Base-by-base conservation (phyloP, 495 filamentous ascomycete species). In the Poronia punctata region DNA sequence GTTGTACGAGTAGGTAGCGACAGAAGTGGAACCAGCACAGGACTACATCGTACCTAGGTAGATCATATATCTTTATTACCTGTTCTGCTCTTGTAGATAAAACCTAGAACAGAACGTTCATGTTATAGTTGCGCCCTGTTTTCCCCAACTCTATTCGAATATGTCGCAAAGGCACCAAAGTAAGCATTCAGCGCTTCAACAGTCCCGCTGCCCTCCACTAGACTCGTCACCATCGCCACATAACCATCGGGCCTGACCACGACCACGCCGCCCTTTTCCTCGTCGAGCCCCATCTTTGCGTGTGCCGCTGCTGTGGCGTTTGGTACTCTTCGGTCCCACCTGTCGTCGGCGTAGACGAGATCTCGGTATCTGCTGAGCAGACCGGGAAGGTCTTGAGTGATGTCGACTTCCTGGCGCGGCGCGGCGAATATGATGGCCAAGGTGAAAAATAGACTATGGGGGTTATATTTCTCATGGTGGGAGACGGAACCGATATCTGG, bases 161-260 rank as follows among this genome's bases (percentile, higher is more conserved):
- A 63, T n/a, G n/a, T n/a, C n/a, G n/a, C n/a, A 39, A 95, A 86
- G 6, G 81, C 61, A 22, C 71, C 68, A 63, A 95, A 95, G 65
- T 92, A 95, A 35, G 68, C 72, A 50, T 95, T 83, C 47, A 95
- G 70, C 30, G 87, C 85, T 48, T 89, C 85, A 2, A 83, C 81
- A 0, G 87, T 92, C 30, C 75, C 84, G 45, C 64, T 75, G 3
- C 86, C 88, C 61, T 88, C 82, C 9, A 75, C 76, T 24, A 95
- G 60, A 48, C 70, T 68, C 3, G 84, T 75, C 14, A 85, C 82
- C 40, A 83, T 78, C 9, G 83, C 85, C 42, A 93, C 79, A 63
- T 94, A 89, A 22, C 85, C 85, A 61, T 95, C 88, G 0, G 88
- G 88, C 30, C 88, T 66, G 20, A 89, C 84, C 26, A 95, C 80